These are phyloP conservation scores for Starmera dryadoides DNA, from an alignment of 805 yeast genomes.

Conservation along the genomic window DNA sequence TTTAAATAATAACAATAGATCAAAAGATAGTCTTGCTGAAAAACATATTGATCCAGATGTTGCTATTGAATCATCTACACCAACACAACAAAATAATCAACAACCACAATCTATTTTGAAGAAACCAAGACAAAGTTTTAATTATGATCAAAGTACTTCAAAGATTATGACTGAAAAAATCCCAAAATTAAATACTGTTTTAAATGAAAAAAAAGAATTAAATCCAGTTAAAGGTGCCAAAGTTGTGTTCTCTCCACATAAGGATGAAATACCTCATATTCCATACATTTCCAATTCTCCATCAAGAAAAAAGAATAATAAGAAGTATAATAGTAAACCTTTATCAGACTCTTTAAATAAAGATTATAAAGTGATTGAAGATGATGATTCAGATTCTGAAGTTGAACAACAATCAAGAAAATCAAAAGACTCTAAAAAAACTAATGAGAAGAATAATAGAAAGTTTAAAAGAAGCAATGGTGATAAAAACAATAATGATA, in stretches of 20 bases:
- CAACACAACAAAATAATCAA: no score
- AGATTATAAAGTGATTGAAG: not conserved
- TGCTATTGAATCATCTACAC: no score
- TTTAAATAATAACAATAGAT: no score
- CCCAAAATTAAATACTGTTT: slow-evolving; percentile 17
- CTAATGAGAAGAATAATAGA: no score
- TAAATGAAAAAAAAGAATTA: slow-evolving; percentile 18
- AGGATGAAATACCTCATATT: slow-evolving; percentile 9
- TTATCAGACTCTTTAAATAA: slow-evolving; percentile 16
- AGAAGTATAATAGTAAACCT: slow-evolving; percentile 14
- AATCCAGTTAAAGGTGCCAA: slow-evolving; percentile 27
- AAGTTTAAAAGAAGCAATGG: no score
- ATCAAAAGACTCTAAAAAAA: slow-evolving; percentile 7
- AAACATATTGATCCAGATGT: no score
- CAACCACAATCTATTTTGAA: slow-evolving; percentile 12
- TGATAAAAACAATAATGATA: slow-evolving; percentile 8
- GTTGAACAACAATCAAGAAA: not conserved
- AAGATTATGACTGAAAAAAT: slow-evolving; percentile 8
- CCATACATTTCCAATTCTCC: not conserved
- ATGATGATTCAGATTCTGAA: slow-evolving; percentile 7
- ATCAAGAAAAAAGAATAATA: slow-evolving; percentile 1
- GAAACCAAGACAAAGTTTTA: slow-evolving; percentile 11
- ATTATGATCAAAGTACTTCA: slow-evolving; percentile 15
- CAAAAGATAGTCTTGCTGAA: no score
- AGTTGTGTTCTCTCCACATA: slow-evolving; percentile 29